These are phyloP conservation scores for Tilletia indica DNA, from an alignment of 1,284 basidiomycete genomes.

Conservation along the genomic window DNA sequence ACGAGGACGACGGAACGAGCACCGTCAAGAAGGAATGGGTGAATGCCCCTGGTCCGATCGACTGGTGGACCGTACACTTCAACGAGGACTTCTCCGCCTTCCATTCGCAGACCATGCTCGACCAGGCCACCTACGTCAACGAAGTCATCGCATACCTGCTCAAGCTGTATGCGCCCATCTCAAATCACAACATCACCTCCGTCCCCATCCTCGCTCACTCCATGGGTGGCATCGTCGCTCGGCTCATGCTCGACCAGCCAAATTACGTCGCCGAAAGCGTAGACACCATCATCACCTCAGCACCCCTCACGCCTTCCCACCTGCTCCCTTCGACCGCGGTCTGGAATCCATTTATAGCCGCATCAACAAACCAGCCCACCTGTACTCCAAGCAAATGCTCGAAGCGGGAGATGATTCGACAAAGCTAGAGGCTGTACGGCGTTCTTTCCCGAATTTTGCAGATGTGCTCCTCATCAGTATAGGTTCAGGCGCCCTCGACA, in stretches of 20 bases:
- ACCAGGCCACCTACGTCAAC: conserved; percentile 76
- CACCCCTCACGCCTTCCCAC: conserved; percentile 83
- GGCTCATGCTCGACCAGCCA: conserved; percentile 66
- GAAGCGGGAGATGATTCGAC: conserved; percentile 39
- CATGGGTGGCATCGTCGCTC: conserved; percentile 95
- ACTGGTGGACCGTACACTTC: conserved; percentile 70
- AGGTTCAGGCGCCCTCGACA: conserved; percentile 87
- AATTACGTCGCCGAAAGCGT: conserved; percentile 58
- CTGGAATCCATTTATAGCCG: conserved; percentile 71
- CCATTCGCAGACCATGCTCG: conserved; percentile 80
- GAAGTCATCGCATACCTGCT: conserved; percentile 75
- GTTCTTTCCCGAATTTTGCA: conserved; percentile 15
- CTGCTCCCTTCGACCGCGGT: conserved; percentile 78
- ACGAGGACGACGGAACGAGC: conserved; percentile 59
- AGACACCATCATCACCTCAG: conserved; percentile 89
- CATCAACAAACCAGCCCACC: conserved; percentile 46
- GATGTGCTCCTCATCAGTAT: conserved; percentile 71
- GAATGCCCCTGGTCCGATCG: conserved; percentile 30
- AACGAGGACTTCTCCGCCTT: conserved; percentile 97
- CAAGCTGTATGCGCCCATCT: conserved; percentile 66
- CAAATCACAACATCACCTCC: conserved; percentile 37
- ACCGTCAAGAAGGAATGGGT: conserved; percentile 33
- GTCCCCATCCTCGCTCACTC: conserved; percentile 87
- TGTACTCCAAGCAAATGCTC: not conserved
- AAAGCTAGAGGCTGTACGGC: conserved; percentile 52